A percentile compares a stretch with the other conserved stretches of the same genome.
Conservation (phyloP, 2,329 filamentous ascomycete species). For the Epichloe glyceriae region DNA sequence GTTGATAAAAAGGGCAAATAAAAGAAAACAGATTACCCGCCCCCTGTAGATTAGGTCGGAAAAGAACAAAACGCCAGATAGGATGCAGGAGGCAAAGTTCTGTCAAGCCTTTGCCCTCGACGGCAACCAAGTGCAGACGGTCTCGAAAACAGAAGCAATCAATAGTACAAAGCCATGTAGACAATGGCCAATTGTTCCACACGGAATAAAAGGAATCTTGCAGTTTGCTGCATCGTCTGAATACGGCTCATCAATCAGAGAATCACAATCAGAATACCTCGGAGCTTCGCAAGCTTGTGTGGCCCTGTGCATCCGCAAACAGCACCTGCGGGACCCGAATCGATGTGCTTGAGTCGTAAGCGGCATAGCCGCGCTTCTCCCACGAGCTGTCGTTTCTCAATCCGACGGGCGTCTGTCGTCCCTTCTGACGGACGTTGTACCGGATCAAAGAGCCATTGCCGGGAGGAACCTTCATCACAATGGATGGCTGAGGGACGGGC, state of each 20-base stretch:
- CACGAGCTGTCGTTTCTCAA: slow-evolving; percentile 12
- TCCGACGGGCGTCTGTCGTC: slow-evolving; percentile 17
- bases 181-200: background rate
- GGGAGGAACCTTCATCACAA: slow-evolving; percentile 30
- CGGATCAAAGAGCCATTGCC: slow-evolving; percentile 31
- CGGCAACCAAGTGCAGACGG: slow-evolving; percentile 1
- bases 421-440: slow-evolving; percentile 32
- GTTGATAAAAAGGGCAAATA: background rate
- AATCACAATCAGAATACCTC: background rate
- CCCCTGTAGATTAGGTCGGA: background rate
- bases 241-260: background rate
- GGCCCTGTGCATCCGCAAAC: background rate
- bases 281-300: background rate
- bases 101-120: slow-evolving; percentile 5
- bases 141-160: background rate
- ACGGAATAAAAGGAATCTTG: background rate
- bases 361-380: slow-evolving; percentile 21
- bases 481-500: slow-evolving; percentile 27
- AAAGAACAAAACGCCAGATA: background rate
- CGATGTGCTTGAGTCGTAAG: slow-evolving; percentile 25
- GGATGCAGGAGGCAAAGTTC: slow-evolving; percentile 5
- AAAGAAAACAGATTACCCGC: background rate
- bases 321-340: slow-evolving; percentile 10
- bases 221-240: background rate
- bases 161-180: background rate